Conservation (phyloP, 2,329 filamentous ascomycete genomes). For the Xylariaceae sp. region DNA sequence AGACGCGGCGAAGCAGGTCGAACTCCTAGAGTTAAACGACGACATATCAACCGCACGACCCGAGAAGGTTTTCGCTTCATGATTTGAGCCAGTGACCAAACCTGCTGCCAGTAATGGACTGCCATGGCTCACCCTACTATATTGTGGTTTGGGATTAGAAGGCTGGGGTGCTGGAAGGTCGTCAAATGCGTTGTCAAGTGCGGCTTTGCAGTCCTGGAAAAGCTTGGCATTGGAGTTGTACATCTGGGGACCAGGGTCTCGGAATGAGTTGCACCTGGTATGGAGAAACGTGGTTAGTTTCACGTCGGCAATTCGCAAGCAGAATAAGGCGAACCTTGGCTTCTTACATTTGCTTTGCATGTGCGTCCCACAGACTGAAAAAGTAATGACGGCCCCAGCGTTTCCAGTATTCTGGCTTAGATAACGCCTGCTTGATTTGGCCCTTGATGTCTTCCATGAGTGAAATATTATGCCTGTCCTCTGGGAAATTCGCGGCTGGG, state of each 20-base stretch:
- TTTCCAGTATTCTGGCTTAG: conserved; percentile 34
- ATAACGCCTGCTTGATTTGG: conserved; percentile 48
- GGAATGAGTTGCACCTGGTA: conserved; percentile 61
- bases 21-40: too few species aligned
- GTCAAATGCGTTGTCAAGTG: conserved; percentile 48
- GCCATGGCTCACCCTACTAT: too few species aligned
- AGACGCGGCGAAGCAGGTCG: conserved; percentile 55
- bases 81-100: too few species aligned
- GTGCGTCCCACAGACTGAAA: conserved; percentile 52
- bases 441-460: conserved; percentile 51
- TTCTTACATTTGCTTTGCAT: conserved; percentile 46
- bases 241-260: conserved; percentile 53
- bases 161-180: conserved; percentile 39
- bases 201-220: conserved; percentile 49
- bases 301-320: too few species aligned
- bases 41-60: too few species aligned
- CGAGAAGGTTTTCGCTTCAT: too few species aligned
- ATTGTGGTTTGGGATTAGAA: too few species aligned
- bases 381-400: conserved; percentile 59
- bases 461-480: conserved; percentile 43
- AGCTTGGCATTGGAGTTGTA: conserved; percentile 51
- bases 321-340: too few species aligned
- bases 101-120: too few species aligned
- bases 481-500: conserved; percentile 33
- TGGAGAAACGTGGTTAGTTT: too few species aligned